phyloP scores from a whole-genome alignment of 371 early-diverging fungal species.

The Lichtheimia ramosa region DNA sequence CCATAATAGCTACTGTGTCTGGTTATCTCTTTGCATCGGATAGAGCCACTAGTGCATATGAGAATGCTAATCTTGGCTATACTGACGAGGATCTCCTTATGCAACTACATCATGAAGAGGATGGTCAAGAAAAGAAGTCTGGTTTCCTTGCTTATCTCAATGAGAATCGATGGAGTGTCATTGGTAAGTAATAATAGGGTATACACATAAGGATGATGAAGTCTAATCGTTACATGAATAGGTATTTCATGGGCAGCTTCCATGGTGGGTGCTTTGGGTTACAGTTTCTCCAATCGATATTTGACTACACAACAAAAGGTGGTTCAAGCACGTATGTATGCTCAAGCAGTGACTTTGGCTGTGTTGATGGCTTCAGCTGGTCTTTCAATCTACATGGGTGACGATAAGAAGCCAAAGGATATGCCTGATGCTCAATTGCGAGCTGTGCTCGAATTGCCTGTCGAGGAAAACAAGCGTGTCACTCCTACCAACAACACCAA shows the following conservation, averaged over 20 bases:
- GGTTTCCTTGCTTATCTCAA: slow-evolving; percentile 35
- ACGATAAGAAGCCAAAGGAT: slow-evolving; percentile 34
- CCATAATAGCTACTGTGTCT: slow-evolving; percentile 33
- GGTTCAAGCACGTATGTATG: slow-evolving; percentile 79
- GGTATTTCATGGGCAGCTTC: slow-evolving; percentile 72
- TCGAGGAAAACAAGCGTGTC: slow-evolving; percentile 18
- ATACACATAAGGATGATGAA: not conserved
- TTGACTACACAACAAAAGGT: slow-evolving; percentile 71
- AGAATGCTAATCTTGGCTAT: slow-evolving; percentile 42
- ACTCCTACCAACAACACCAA: not conserved
- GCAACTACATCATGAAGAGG: not conserved
- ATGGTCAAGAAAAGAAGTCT: slow-evolving; percentile 5
- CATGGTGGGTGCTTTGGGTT: slow-evolving; percentile 65
- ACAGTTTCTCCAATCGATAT: slow-evolving; percentile 67
- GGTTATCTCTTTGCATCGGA: slow-evolving; percentile 50
- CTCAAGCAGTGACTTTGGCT: slow-evolving; percentile 51
- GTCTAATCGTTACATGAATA: not conserved
- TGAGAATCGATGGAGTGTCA: slow-evolving; percentile 51
- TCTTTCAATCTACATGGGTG: slow-evolving; percentile 42
- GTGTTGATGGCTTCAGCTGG: slow-evolving; percentile 54
- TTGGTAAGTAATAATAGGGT: slow-evolving; percentile 35
- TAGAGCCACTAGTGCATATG: slow-evolving; percentile 35
- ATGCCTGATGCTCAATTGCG: slow-evolving; percentile 45
- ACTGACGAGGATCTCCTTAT: slow-evolving; percentile 38
- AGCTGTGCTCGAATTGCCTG: slow-evolving; percentile 45